Conservation (phyloP, 257 asterid genomes). For the Solanum medicagineum region DNA sequence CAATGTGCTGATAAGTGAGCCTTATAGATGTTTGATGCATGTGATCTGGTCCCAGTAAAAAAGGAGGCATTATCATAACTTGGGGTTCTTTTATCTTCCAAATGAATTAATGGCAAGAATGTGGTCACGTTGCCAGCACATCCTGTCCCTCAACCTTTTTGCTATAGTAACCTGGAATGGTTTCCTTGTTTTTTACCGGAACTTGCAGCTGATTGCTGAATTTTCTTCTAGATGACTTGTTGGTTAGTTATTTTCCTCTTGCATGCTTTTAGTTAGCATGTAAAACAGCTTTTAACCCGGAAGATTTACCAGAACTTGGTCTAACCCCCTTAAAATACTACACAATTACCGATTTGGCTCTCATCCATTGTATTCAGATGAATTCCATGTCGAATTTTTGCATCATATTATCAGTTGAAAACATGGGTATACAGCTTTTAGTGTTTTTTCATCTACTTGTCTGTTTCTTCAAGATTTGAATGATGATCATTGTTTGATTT, state of each 20-base stretch:
- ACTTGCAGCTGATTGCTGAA: background rate
- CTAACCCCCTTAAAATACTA: background rate
- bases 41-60: background rate
- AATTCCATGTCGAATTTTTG: background rate
- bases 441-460: background rate
- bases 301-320: background rate
- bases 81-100: background rate
- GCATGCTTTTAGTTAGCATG: background rate
- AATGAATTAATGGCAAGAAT: background rate
- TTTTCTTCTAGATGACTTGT: background rate
- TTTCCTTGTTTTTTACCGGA: background rate
- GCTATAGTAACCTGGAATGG: background rate
- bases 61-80: background rate
- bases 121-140: background rate
- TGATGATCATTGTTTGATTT: background rate
- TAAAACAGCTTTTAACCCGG: background rate
- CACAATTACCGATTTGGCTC: background rate
- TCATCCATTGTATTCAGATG: background rate
- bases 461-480: background rate
- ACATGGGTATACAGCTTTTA: background rate
- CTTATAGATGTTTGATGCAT: background rate
- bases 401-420: background rate
- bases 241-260: background rate
- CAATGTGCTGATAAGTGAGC: background rate
- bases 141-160: background rate